phyloP scores from a whole-genome alignment of 148 eudicot species.

The Linanthus parryae region DNA sequence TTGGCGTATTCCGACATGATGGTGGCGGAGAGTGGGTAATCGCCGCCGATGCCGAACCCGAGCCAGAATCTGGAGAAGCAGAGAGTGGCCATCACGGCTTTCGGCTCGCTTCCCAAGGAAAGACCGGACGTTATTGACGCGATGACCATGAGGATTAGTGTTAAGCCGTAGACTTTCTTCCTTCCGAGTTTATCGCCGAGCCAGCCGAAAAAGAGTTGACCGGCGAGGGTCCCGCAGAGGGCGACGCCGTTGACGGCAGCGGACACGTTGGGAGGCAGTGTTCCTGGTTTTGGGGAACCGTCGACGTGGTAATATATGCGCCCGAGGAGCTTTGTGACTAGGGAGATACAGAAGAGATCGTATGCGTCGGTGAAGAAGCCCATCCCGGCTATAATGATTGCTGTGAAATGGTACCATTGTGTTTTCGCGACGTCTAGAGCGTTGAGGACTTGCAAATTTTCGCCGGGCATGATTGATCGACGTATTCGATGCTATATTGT shows the following conservation, averaged over 20 bases:
- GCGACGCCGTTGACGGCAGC: slow-evolving; percentile 6
- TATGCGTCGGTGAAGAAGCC: slow-evolving; percentile 13
- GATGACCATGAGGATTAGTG: slow-evolving; percentile 3
- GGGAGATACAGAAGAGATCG: slow-evolving; percentile 10
- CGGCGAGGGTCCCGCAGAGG: slow-evolving; percentile 9
- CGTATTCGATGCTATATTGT: too few relatives aligned
- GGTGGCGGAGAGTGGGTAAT: slow-evolving; percentile 5
- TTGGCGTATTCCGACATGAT: slow-evolving; percentile 8
- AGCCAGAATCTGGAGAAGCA: slow-evolving; percentile 6
- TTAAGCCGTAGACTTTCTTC: slow-evolving; percentile 2
- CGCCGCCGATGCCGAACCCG: slow-evolving; percentile 1
- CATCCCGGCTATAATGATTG: slow-evolving; percentile 6
- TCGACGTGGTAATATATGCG: slow-evolving; percentile 7
- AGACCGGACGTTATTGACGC: not conserved
- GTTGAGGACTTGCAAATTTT: not conserved
- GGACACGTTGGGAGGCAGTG: slow-evolving; percentile 1
- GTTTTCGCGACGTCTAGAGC: slow-evolving; percentile 1
- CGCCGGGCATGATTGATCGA: not conserved
- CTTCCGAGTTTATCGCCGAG: slow-evolving; percentile 9
- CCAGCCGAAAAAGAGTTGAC: slow-evolving; percentile 6
- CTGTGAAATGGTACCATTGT: slow-evolving; percentile 7
- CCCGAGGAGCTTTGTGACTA: slow-evolving; percentile 5
- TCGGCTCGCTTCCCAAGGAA: not conserved
- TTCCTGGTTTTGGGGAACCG: not conserved
- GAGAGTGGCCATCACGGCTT: slow-evolving; percentile 1